Base-by-base conservation (phyloP, 768 basidiomycete genomes). In the Strobilomyces confusus region DNA sequence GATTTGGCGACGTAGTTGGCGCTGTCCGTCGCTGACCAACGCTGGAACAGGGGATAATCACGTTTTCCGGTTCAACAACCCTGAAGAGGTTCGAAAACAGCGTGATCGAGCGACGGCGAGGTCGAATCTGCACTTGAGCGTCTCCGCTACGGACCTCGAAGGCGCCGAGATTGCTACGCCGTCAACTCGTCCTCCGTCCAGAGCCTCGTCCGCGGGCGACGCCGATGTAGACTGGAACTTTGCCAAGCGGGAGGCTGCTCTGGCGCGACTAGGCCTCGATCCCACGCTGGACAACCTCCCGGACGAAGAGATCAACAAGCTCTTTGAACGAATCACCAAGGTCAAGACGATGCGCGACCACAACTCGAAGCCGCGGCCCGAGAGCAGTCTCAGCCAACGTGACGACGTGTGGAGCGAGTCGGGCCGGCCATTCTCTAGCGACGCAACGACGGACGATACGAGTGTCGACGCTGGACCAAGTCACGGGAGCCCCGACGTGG, bases 31-130 rank as follows among this genome's bases (percentile, higher is more conserved):
- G 25, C 48, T 53, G 51, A 53, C 54, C 46, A 49, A 52, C 19
- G 50, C 52, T 20, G 41, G n/a, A 51, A 44, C 55, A 92, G 91
- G 95, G 49, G 95, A 98, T 61, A 86, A 93, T 58, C 97, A 99
- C 73, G 94, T 98, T 51, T 99, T 99, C 71, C 83, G 97, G 17
- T 98, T 97, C 72, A 98, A 91, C 65, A 89, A 95, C 63, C 93
- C 93, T 1, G 92, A 94, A 69, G 92, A 93, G 70, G 93, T 95
- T 56, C 89, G 93, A 58, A 93, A 91, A 65, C 88, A 84, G 63
- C 84, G 93, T 40, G 89, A 95, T 70, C 84, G 90, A 38, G 87
- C 86, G 3, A 85, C 82, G 11, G 78, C 80, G 49, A 86, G 80
- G 66, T 89, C 88, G 20, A 85, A 79, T 66, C 68, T 89, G 64